phyloP scores from a whole-genome alignment of 202 grass and related monocot genomes.

The Saccharum hybrid region DNA sequence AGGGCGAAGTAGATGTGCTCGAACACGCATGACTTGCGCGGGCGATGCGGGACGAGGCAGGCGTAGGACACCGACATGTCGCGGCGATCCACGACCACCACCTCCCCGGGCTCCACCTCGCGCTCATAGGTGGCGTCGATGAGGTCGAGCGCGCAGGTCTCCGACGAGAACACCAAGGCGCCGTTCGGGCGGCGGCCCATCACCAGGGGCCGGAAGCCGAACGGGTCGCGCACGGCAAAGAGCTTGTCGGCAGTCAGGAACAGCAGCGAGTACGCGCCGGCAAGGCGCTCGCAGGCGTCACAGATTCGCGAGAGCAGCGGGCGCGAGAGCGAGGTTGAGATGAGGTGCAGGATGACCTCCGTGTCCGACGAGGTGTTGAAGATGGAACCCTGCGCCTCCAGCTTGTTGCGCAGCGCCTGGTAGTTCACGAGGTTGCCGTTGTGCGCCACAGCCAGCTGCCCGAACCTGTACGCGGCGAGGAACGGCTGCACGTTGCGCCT shows the following conservation, averaged over 20 bases:
- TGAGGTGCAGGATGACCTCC: conserved; percentile 96
- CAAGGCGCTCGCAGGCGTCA: conserved; percentile 72
- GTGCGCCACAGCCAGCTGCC: conserved; percentile 77
- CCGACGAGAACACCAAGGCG: conserved; percentile 83
- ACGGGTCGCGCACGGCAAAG: conserved; percentile 81
- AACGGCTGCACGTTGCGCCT: conserved; percentile 89
- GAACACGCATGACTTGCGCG: conserved; percentile 84
- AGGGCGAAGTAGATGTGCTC: conserved; percentile 95
- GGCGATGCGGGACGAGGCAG: conserved; percentile 72
- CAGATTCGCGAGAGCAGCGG: conserved; percentile 74
- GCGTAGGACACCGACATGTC: conserved; percentile 71
- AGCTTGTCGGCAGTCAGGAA: conserved; percentile 83
- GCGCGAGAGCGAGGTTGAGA: conserved; percentile 75
- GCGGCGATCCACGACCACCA: conserved; percentile 67
- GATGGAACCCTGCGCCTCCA: conserved; percentile 84
- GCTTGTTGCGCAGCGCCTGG: conserved; percentile 54
- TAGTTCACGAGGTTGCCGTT: conserved; percentile 94
- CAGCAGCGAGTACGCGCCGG: conserved; percentile 81
- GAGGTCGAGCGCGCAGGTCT: conserved; percentile 93
- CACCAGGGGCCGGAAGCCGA: conserved; percentile 88
- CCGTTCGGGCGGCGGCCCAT: conserved; percentile 76
- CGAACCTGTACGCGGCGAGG: conserved; percentile 81
- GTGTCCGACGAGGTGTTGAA: conserved; percentile 95
- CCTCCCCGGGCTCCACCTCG: conserved; percentile 84
- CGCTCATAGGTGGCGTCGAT: conserved; percentile 76